phyloP scores from a whole-genome alignment of 2,329 filamentous ascomycete genomes.

The Fusarium compactum region DNA sequence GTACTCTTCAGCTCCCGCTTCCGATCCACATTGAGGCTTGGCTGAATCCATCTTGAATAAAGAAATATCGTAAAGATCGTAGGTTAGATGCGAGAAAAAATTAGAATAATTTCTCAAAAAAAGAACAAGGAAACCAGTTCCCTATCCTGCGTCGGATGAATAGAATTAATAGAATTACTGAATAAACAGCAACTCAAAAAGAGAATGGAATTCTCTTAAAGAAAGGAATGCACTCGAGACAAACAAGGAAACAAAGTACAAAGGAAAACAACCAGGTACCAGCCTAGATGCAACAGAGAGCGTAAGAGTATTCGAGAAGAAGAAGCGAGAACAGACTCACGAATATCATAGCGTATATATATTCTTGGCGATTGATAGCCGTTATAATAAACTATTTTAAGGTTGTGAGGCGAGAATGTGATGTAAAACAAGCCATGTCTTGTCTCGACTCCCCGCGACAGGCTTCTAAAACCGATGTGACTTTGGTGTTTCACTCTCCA shows the following conservation, averaged over 20 bases:
- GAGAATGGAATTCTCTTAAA: background rate
- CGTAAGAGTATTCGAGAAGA: conserved; percentile 10
- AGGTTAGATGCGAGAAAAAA: background rate
- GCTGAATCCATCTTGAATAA: conserved; percentile 16
- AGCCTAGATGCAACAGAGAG: conserved; percentile 29
- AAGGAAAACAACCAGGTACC: conserved; percentile 28
- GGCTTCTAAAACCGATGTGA: conserved; percentile 13
- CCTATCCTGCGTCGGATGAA: background rate
- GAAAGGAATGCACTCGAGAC: conserved; percentile 6
- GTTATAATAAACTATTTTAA: conserved; percentile 37
- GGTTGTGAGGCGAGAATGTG: conserved; percentile 8
- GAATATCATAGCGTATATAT: background rate
- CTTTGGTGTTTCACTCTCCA: conserved; percentile 8
- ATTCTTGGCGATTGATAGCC: conserved; percentile 1
- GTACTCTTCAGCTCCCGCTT: conserved; percentile 36
- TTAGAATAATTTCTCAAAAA: background rate
- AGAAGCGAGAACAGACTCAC: background rate
- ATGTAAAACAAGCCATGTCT: conserved; percentile 19
- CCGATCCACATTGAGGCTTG: conserved; percentile 49
- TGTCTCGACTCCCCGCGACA: conserved; percentile 6
- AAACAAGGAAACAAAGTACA: conserved; percentile 19
- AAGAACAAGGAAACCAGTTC: conserved; percentile 13
- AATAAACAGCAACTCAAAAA: background rate
- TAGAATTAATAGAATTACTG: conserved; percentile 1
- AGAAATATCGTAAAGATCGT: conserved; percentile 16